Base-by-base conservation (phyloP, 352 stramenopile species). In the Hyaloperonospora brassicae region DNA sequence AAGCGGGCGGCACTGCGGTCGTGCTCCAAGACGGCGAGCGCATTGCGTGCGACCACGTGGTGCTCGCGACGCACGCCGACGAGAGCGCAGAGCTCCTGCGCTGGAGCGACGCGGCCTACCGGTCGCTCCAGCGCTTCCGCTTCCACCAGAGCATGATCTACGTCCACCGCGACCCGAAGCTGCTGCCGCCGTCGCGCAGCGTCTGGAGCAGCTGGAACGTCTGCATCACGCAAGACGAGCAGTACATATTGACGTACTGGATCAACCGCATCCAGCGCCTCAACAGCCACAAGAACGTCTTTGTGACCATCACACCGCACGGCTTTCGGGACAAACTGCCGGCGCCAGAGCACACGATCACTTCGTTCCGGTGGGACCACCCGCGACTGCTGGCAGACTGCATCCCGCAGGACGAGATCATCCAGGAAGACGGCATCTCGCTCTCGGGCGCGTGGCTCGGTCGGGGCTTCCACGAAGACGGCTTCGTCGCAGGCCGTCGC, bases 91-190 rank as follows among this genome's bases (percentile, higher is more conserved):
- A 76, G 13, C 80, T 93, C 62, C 71, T 93, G 22, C 60, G 67
- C 40, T 93, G 79, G 79, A 88, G 76, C 54, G 64, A 78, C 41
- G 67, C 70, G 38, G 78, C 75, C 40, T 73, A 77, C 57, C 66
- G 72, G 44, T 86, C 75, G 59, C 64, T 93, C 42, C 87, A 85
- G 78, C 76, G 80, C 50, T 93, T 77, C 68, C 64, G 82, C 61
- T 93, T 72, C 75, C 83, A 93, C 77, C 90, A 90, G 68, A 86
- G 78, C 60, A 89, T 87, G 76, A 89, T 93, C 70, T 93, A 89
- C 59, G 70, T 93, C 30, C 83, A 93, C 58, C 80, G 83, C 47
- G 83, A 93, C 57, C 65, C 78, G 50, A 64, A 60, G 57, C 87
- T 93, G 66, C 54, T 93, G 50, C 76, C 80, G 44, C 69, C 68